Evolutionary conservation across 441 rosid genomes (phyloP), one percentile per base, ranked within the genome.

Genomic region (Bocquillonia castaneifolia): DNA sequence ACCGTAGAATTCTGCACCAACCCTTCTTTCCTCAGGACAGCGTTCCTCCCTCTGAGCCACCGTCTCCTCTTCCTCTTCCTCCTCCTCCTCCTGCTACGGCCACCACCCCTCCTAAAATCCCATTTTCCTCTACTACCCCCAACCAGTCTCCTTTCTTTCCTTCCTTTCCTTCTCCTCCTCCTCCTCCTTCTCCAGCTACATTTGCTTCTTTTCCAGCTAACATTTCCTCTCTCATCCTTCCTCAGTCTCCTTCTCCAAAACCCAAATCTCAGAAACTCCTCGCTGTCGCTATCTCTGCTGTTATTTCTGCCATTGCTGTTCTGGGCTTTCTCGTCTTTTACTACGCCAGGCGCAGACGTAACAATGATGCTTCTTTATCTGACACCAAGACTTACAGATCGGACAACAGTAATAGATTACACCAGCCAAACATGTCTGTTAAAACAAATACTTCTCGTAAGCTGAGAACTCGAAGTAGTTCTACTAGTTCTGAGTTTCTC

Each of bases 161-260:
- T 1, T 54, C 91, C 55, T 83, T 69, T 74, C 85, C 95, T 65
- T 61, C 85, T 0, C 62, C 96, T 39, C 95, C 99, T 6, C 97
- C 97, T 0, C 96, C 97, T 47, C 92, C 95, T 1, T 64, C 92
- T 48, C 92, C 97, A 0, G 73, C 86, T 2, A 36, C 82, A 8
- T 86, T 81, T 60, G 96, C 96, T 17, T 90, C 99, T 48, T 92
- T 92, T 72, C 99, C 99, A 0, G 99, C 97, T 66, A 92, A 95
- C 69, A 88, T 95, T 74, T 90, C 98, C 77, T 87, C 96, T 57
- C 86, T 95, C 14, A 80, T 81, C 71, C 87, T 95, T 57, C 99
- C 99, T 18, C 85, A 78, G 68, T 72, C 93, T 17, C 57, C 88
- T 10, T 58, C 65, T 26, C 73, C 88, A 3, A 80, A 84, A 18